These are phyloP conservation scores for Taiozyma sp. DNA, from an alignment of 1,139 yeast genomes.

Conservation along the genomic window DNA sequence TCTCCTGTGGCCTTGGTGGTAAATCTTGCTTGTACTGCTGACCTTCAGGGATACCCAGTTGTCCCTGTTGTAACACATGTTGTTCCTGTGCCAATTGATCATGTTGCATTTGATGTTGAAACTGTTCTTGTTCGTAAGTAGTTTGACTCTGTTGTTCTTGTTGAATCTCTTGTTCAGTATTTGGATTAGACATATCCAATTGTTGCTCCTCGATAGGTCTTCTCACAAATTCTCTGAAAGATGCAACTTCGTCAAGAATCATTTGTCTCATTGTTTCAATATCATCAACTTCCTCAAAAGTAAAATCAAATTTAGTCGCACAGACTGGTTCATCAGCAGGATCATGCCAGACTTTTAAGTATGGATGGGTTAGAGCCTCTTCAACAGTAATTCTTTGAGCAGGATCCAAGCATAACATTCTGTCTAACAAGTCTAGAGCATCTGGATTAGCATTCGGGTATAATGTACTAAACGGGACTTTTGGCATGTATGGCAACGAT, in stretches of 20 bases:
- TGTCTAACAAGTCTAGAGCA: constrained; percentile 77
- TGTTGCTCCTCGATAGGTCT: constrained; percentile 69
- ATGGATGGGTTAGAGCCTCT: constrained; percentile 86
- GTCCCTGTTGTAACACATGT: constrained; percentile 16
- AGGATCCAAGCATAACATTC: constrained; percentile 87
- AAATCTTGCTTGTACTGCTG: constrained; percentile 34
- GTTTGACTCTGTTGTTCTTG: constrained; percentile 12
- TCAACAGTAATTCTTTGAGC: constrained; percentile 80
- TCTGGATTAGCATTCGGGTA: constrained; percentile 85
- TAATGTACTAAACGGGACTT: constrained; percentile 63
- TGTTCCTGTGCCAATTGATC: constrained; percentile 17
- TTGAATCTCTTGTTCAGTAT: constrained; percentile 11
- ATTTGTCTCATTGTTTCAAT: constrained; percentile 68
- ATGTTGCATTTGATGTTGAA: constrained; percentile 13
- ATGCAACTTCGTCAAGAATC: constrained; percentile 76
- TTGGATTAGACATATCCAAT: constrained; percentile 24
- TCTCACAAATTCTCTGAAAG: constrained; percentile 77
- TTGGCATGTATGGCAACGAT: constrained; percentile 77
- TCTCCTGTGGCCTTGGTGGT: constrained; percentile 39
- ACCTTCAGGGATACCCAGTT: constrained; percentile 30
- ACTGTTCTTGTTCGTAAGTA: constrained; percentile 15
- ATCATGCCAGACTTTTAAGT: constrained; percentile 91
- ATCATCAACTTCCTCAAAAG: constrained; percentile 81
- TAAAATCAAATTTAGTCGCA: constrained; percentile 74
- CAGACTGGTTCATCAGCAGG: constrained; percentile 93